Evolutionary conservation across 1,139 yeast species (phyloP), one percentile per base, ranked within the genome.

Genomic region (Yamadazyma triangularis): DNA sequence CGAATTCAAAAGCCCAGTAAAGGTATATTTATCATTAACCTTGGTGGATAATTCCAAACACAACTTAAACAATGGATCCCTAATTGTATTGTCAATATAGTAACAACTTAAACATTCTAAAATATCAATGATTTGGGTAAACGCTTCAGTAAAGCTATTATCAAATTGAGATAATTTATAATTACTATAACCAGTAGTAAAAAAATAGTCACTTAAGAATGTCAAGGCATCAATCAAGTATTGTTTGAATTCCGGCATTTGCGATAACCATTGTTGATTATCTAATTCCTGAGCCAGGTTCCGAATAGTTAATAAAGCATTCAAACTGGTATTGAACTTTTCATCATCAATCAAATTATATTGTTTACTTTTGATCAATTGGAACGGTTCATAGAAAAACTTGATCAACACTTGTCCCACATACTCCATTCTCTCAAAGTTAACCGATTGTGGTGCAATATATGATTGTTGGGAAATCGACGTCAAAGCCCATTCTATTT

Each of bases 91-190:
- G 22, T 93, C 91, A 10, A 87, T 79, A 44, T 85, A 70, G 54
- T 85, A 86, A 31, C 95, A 83, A 5, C 91, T 79, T 28, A 88
- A 73, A 2, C 91, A 80, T 51, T 91, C 98, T 32, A 86, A 72
- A 25, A 89, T 72, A 53, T 91, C 98, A 33, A 88, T 58, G 16
- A 80, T 64, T 51, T 84, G 87, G 36, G 71, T 75, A 31, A 81
- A 65, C 28, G 83, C 63, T 54, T 91, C 98, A 30, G 50, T 50
- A 42, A 66, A 64, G 36, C 70, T 74, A 54, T 58, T 57, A 23
- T 61, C 56, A 39, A 45, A 58, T 29, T 47, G 40, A n/a, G 36
- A 33, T 37, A 64, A 48, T n/a, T 41, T 38, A 25, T 41, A 41
- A 4, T 38, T 25, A 29, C 37, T 41, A 12, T 34, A 39, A 32